These are phyloP conservation scores for Syncephalastrum sp. DNA, from an alignment of 371 early-diverging fungal genomes.

Conservation along the genomic window DNA sequence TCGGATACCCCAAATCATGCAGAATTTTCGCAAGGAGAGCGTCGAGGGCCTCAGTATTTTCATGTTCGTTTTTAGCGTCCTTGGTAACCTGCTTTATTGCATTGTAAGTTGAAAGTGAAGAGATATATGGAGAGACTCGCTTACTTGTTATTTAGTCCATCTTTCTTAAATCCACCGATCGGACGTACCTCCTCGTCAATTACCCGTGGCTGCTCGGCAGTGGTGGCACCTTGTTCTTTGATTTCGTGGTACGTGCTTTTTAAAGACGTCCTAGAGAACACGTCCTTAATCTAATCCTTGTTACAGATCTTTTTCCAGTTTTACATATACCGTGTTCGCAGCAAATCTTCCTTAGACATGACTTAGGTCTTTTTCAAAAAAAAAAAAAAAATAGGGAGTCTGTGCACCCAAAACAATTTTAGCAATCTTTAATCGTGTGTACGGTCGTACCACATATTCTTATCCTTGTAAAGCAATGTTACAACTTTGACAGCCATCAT, in stretches of 20 bases:
- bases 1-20: conserved; percentile 82
- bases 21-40: conserved; percentile 70
- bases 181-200: conserved; percentile 58
- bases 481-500: no score
- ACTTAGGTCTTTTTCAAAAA: no score
- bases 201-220: conserved; percentile 74
- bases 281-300: conserved; percentile 1
- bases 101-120: conserved; percentile 28
- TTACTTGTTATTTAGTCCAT: conserved; percentile 48
- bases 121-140: not conserved
- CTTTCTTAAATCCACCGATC: conserved; percentile 60
- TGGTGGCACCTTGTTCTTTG: conserved; percentile 64
- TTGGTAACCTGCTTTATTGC: conserved; percentile 77
- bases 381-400: no score
- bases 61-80: conserved; percentile 83
- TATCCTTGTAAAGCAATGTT: no score
- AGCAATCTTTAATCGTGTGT: no score
- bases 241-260: conserved; percentile 50
- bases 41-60: conserved; percentile 72
- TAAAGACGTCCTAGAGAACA: not conserved
- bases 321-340: conserved; percentile 29
- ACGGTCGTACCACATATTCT: no score
- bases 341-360: conserved; percentile 1
- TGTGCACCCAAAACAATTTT: no score
- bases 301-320: conserved; percentile 53